Evolutionary conservation across 352 stramenopile genomes (phyloP).

Genomic region (Globisporangium recalcitrans): DNA sequence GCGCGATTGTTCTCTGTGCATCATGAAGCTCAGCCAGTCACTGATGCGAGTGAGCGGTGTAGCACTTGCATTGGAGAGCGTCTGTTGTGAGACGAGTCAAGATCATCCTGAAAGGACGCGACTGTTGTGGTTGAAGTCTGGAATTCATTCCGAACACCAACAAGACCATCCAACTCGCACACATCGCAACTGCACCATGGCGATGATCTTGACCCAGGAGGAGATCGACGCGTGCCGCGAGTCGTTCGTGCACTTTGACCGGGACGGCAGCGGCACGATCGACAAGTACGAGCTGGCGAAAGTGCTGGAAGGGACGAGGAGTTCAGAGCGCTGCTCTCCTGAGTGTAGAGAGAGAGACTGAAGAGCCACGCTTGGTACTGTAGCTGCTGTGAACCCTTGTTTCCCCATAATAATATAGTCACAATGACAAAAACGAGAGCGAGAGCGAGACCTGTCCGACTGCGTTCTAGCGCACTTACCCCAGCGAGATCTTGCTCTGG

Average conservation of each 20-base stretch:
- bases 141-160: background rate
- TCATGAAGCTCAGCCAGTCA: background rate
- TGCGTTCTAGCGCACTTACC: background rate
- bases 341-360: conserved; percentile 1
- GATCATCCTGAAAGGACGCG: background rate
- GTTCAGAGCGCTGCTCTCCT: conserved; percentile 91
- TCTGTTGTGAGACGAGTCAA: background rate
- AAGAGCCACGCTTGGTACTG: background rate
- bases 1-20: background rate
- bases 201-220: conserved; percentile 92
- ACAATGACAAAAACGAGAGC: conserved; percentile 9
- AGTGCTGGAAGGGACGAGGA: conserved; percentile 96
- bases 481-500: conserved; percentile 72
- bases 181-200: conserved; percentile 12
- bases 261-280: conserved; percentile 93
- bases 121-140: background rate
- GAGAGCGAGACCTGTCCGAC: background rate
- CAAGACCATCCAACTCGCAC: background rate
- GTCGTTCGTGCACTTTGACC: conserved; percentile 97
- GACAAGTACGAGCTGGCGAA: conserved; percentile 93
- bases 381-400: background rate
- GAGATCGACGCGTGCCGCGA: conserved; percentile 95
- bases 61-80: background rate
- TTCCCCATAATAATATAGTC: conserved; percentile 22
- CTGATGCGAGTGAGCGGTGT: no score